Base-by-base conservation (phyloP, 331 rosid genomes). In the Dryas integrifolia region DNA sequence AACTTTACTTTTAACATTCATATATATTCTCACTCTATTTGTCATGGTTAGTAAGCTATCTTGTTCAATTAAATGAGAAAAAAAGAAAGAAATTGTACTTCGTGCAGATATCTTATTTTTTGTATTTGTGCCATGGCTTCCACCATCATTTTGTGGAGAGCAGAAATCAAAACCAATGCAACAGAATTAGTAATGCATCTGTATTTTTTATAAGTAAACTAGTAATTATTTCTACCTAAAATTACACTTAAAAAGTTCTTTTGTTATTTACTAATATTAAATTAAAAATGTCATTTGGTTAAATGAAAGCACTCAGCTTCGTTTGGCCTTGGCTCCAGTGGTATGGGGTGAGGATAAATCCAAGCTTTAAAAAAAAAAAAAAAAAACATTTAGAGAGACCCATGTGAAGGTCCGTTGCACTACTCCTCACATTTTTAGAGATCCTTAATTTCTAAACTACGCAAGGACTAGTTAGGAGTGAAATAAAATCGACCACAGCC, bases 11-110 rank as follows among this genome's bases (percentile, higher is more conserved):
- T 7, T 35, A 69, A 64, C 16, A 26, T 26, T 18, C 45, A 11
- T 55, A n/a, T 38, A 55, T 69, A 52, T 65, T 44, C 67, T 43
- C 30, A 50, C 62, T 69, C 10, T 49, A 40, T 35, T 57, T 73
- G 5, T 73, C 43, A 2, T 56, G 72, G 63, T 24, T 59, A 43
- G 0, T 65, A n/a, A 62, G 59, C 21, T 51, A 24, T 72, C 15
- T 60, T 47, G 9, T 6, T 50, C 9, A 7, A 4, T 18, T 55
- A 40, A 3, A 41, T 69, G 45, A 7, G 44, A 13, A 51, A 68
- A 68, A 47, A 11, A 39, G 47, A 39, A 40, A 50, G 5, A 13
- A 13, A 50, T 14, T 40, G 7, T 41, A 62, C 50, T n/a, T 40
- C 4, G 4, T 62, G 50, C 30, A n/a, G 7, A 24, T 18, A 14